These are phyloP conservation scores for Linanthus parryae DNA, from an alignment of 148 eudicot genomes.

Conservation along the genomic window DNA sequence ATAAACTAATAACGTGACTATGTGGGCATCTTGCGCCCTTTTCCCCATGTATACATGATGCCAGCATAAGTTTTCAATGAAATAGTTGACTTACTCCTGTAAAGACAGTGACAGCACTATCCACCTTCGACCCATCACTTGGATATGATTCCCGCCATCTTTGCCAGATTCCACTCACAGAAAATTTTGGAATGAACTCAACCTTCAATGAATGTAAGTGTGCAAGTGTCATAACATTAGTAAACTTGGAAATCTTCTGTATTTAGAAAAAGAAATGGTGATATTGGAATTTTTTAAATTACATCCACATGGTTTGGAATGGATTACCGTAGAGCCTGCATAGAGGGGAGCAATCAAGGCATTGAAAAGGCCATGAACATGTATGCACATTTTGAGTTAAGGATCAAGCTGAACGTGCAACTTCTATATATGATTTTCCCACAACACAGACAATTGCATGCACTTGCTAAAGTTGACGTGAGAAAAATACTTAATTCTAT, in stretches of 20 bases:
- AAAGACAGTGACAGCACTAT: slow-evolving; percentile 75
- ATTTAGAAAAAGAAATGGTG: background rate
- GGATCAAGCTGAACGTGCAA: slow-evolving; percentile 22
- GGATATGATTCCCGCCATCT: slow-evolving; percentile 97
- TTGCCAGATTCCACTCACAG: slow-evolving; percentile 98
- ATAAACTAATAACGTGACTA: too few species aligned
- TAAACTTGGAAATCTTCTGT: background rate
- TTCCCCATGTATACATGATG: too few species aligned
- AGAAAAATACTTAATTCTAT: slow-evolving; percentile 7
- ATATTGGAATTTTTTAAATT: too few species aligned
- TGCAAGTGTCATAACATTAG: background rate
- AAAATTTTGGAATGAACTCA: slow-evolving; percentile 94
- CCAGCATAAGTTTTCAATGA: too few species aligned
- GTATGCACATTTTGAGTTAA: slow-evolving; percentile 56
- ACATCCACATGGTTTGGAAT: too few species aligned
- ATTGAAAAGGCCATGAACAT: slow-evolving; percentile 97
- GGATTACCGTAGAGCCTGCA: slow-evolving; percentile 79
- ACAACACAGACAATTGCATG: too few species aligned
- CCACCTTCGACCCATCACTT: slow-evolving; percentile 45
- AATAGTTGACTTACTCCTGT: slow-evolving; percentile 65
- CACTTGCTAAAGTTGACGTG: background rate
- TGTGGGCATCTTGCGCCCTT: too few species aligned
- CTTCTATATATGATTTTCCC: background rate
- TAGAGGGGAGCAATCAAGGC: slow-evolving; percentile 89
- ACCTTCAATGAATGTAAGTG: slow-evolving; percentile 46